phyloP scores from a whole-genome alignment of 768 basidiomycete genomes.

The Lyophyllum atratum region DNA sequence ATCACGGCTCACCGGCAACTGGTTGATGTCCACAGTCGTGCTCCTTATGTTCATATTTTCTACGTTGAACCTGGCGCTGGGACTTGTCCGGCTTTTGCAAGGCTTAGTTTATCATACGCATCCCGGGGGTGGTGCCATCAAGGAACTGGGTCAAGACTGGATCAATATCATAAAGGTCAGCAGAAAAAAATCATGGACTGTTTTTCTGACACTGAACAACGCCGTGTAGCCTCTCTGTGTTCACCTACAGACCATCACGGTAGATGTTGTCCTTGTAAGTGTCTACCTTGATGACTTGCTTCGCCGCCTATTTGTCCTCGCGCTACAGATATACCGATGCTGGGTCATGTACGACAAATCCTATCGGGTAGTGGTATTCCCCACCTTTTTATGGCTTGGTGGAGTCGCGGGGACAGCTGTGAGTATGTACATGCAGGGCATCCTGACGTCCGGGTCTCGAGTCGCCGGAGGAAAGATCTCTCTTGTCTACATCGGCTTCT shows the following conservation, averaged over 20 bases:
- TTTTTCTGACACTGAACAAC: not conserved
- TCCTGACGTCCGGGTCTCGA: not conserved
- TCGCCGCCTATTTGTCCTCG: no score
- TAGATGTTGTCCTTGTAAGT: conserved; percentile 43
- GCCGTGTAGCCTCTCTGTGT: not conserved
- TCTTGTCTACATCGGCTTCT: conserved; percentile 40
- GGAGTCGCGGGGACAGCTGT: conserved; percentile 28
- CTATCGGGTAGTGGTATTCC: conserved; percentile 30
- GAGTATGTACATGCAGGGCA: not conserved
- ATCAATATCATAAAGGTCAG: conserved; percentile 42
- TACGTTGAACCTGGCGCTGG: conserved; percentile 41
- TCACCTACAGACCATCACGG: conserved; percentile 40
- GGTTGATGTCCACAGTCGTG: conserved; percentile 37
- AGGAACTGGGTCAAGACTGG: conserved; percentile 38
- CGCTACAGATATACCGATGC: conserved; percentile 22
- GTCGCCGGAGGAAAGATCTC: conserved; percentile 9
- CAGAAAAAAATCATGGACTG: not conserved
- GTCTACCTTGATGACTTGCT: no score
- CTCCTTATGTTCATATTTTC: conserved; percentile 41
- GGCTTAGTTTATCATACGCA: conserved; percentile 33
- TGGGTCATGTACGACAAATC: conserved; percentile 36
- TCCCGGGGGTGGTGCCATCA: conserved; percentile 31
- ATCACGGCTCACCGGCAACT: conserved; percentile 23
- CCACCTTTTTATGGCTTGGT: conserved; percentile 36
- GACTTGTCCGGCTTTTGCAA: conserved; percentile 41